Evolutionary conservation across 108 stramenopile genomes (phyloP), one percentile per base, ranked within the genome.

Genomic region (Tribonema minus): DNA sequence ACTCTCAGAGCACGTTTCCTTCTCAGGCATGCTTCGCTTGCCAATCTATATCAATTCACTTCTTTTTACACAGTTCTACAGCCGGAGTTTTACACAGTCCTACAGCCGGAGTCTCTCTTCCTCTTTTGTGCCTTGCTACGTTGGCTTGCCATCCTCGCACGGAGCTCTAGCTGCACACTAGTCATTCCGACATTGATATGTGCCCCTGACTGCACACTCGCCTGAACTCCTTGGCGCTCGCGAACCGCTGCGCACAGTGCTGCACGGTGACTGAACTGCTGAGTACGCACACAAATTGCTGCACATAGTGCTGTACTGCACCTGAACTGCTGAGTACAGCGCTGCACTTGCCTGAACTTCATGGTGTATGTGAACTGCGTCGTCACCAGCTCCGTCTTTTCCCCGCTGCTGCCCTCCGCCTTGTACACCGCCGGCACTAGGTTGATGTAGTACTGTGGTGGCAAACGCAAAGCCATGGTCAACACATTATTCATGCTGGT

Each of bases 381-480:
- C 2, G 72, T 38, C 15, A 63, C 23, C 39, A 37, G 3, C 38
- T 36, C 68, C 25, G 4, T 28, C 68, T 31, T 7, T 27, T 26
- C 32, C 0, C 31, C 26, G 9, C 20, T 54, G 46, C 46, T 54
- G 46, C 20, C 46, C 46, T 54, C 20, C 20, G 46, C 30, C 37
- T 31, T 61, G 46, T 81, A 65, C 30, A 81, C 61, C 0, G 77
- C 70, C 61, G 79, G 77, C 72, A 81, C 78, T 3, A 81, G 35
- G 70, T 81, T 72, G 80, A 79, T 36, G 77, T 58, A 79, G 59
- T 79, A 79, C 77, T 79, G 77, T 54, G 9, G 46, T 15, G 9
- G 46, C 20, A 20, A 9, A 54, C 20, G 20, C 9, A 54, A 9
- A 54, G 20, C 20, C 46, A 54, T 9, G 20, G 20, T 54, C n/a